These are phyloP conservation scores for Penicillium lagena DNA, from an alignment of 495 filamentous ascomycete genomes.

Conservation along the genomic window DNA sequence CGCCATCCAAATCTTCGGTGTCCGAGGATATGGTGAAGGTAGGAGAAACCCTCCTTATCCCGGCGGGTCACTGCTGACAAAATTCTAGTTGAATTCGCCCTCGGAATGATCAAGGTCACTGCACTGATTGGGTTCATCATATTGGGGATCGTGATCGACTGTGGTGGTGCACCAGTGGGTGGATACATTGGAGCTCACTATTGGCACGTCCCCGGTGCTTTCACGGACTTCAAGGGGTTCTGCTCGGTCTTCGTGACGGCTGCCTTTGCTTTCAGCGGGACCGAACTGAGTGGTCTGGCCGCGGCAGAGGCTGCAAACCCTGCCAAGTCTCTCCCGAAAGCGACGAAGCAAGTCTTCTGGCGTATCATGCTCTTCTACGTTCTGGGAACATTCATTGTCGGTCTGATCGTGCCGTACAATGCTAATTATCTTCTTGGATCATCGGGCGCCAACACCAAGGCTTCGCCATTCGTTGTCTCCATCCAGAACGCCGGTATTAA, in stretches of 20 bases:
- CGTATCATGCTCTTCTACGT: constrained; percentile 73
- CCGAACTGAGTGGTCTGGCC: constrained; percentile 66
- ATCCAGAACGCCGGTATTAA: constrained; percentile 59
- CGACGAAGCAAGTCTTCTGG: constrained; percentile 72
- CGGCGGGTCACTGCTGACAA: too few relatives aligned
- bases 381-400: constrained; percentile 64
- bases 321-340: constrained; percentile 55
- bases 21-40: constrained; percentile 68
- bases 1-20: constrained; percentile 46
- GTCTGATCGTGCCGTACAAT: constrained; percentile 59
- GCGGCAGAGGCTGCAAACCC: constrained; percentile 66
- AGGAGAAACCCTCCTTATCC: background rate
- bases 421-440: constrained; percentile 36
- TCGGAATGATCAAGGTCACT: constrained; percentile 41
- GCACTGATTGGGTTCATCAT: constrained; percentile 68
- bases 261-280: constrained; percentile 67
- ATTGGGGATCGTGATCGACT: constrained; percentile 61
- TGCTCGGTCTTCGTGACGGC: constrained; percentile 69
- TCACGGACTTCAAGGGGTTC: constrained; percentile 65
- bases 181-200: constrained; percentile 55
- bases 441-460: constrained; percentile 43
- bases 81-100: constrained; percentile 34
- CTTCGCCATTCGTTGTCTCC: constrained; percentile 70
- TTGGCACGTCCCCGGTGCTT: constrained; percentile 66
- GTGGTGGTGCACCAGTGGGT: constrained; percentile 52